phyloP scores from a whole-genome alignment of 495 filamentous ascomycete genomes.

The Podospora fimiseda region DNA sequence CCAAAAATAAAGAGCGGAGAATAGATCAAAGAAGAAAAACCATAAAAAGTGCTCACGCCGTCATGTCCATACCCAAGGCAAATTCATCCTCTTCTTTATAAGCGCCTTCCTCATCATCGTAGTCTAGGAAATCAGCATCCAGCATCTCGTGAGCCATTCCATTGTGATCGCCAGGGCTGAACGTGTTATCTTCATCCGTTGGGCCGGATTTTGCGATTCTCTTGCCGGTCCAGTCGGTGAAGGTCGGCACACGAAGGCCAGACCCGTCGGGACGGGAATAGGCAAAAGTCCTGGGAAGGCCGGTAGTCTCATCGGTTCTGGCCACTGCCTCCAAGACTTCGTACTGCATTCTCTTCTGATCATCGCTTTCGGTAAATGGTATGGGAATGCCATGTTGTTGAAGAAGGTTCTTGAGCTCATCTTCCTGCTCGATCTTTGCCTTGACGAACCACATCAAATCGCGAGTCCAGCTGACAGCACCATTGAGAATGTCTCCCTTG shows the following conservation, averaged over 20 bases:
- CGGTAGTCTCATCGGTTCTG: conserved; percentile 57
- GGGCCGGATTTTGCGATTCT: conserved; percentile 43
- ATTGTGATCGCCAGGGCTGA: conserved; percentile 66
- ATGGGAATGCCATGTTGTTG: conserved; percentile 61
- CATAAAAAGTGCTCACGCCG: conserved; percentile 3
- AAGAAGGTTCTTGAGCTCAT: conserved; percentile 71
- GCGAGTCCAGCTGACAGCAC: conserved; percentile 91
- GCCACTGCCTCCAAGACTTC: conserved; percentile 81
- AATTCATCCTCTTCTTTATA: conserved; percentile 94
- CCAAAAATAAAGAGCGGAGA: not conserved
- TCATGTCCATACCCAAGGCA: conserved; percentile 61
- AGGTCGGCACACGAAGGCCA: conserved; percentile 83
- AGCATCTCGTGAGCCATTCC: conserved; percentile 49
- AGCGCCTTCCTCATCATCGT: conserved; percentile 56
- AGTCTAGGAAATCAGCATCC: conserved; percentile 62
- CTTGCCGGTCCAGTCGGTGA: conserved; percentile 87
- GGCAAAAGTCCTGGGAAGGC: conserved; percentile 43
- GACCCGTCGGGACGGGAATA: conserved; percentile 82
- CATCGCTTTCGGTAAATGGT: conserved; percentile 81
- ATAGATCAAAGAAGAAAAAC: conserved; percentile 15
- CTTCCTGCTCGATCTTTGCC: conserved; percentile 78
- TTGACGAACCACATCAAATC: conserved; percentile 96
- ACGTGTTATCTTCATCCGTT: conserved; percentile 31
- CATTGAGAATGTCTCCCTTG: conserved; percentile 97
- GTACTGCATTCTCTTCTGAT: conserved; percentile 89